Evolutionary conservation across 495 filamentous ascomycete genomes (phyloP), one percentile per base, ranked within the genome.

Genomic region (Aspergillus nidulans): DNA sequence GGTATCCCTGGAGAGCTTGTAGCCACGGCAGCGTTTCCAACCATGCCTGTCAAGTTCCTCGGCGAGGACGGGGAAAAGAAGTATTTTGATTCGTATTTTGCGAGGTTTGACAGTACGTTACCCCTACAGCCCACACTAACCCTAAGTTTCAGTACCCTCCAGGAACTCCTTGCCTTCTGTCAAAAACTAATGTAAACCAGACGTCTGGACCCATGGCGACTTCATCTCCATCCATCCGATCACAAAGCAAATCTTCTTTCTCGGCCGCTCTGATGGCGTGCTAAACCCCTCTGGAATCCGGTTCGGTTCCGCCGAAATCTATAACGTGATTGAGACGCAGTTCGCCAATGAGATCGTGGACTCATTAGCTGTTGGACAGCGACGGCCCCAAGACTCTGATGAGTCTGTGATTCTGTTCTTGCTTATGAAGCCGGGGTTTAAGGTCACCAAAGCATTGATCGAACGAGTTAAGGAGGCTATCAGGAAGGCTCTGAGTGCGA

Each of bases 181-280:
- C n/a, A 10, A 3, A 25, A 40, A 4, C 39, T 23, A 45, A 38
- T 25, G 23, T 23, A 7, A 53, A 45, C 26, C 24, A 72, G 68
- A 86, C 55, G 87, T 89, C 7, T 92, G 89, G 88, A 87, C 85
- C 1, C 89, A 91, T 48, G 88, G 89, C 23, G 89, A 92, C 56
- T 91, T 91, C 63, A 81, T 88, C 54, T 75, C 77, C 42, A 72
- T 87, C 43, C 85, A 91, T 61, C 87, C 89, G 0, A 52, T 73
- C 16, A 91, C 88, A 10, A 75, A 77, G 24, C 78, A 81, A 51
- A 64, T 91, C 13, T 67, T 80, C 26, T 86, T 92, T 64, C 79
- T 88, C 40, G 89, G 89, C 4, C 81, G 89, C 16, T 84, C 82
- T 28, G 89, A 92, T 63, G 89, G 88, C 15, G 84, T 91, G 3